A percentile compares a stretch with the other conserved stretches of the same genome.
phyloP scores from a whole-genome alignment of 1,284 basidiomycete genomes.

The Fomitiporia mediterranea region DNA sequence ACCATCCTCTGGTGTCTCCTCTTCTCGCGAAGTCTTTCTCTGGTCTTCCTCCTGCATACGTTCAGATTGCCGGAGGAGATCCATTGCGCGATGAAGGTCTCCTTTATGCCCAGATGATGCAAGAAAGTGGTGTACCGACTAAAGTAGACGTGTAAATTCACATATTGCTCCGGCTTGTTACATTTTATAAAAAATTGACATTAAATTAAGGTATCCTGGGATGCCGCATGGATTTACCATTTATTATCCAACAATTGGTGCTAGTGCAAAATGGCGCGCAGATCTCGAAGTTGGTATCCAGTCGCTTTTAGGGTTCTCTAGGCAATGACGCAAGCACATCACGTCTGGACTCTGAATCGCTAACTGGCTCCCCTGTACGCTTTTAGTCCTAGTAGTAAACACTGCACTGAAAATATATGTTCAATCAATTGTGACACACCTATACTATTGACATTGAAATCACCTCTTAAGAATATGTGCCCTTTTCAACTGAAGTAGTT shows the following conservation, averaged over 20 bases:
- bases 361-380: too few species aligned
- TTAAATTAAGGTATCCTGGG: constrained; percentile 10
- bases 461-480: too few species aligned
- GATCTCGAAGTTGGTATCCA: constrained; percentile 10
- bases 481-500: too few species aligned
- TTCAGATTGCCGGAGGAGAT: constrained; percentile 25
- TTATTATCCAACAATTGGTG: constrained; percentile 5
- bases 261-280: constrained; percentile 9
- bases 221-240: constrained; percentile 11
- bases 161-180: not conserved
- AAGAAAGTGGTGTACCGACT: constrained; percentile 20
- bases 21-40: constrained; percentile 22
- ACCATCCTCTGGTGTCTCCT: constrained; percentile 20
- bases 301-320: constrained; percentile 4
- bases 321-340: too few species aligned
- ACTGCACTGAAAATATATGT: too few species aligned
- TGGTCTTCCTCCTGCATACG: constrained; percentile 22
- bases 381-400: too few species aligned
- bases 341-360: too few species aligned
- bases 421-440: too few species aligned
- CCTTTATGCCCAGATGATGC: constrained; percentile 23
- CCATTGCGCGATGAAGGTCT: constrained; percentile 26
- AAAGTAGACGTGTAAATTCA: constrained; percentile 23
- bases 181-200: not conserved
- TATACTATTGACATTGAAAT: too few species aligned